Conservation (phyloP, 2,329 filamentous ascomycete genomes). For the Exophiala sideris region DNA sequence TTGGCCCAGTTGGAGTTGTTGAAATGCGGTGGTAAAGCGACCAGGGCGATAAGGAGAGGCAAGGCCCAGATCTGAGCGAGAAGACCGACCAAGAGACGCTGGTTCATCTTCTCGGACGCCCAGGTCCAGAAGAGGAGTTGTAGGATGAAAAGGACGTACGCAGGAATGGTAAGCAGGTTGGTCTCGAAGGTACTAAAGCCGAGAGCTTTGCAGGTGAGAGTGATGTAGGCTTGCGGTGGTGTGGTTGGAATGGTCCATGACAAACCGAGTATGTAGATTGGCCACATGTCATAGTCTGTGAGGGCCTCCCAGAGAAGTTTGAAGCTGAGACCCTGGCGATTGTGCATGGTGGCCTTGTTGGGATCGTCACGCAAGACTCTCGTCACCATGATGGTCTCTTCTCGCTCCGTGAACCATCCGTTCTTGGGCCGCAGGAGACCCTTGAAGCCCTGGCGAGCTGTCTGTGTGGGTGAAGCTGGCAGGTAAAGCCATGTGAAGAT, state of each 20-base stretch:
- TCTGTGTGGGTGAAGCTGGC: slow-evolving; percentile 63
- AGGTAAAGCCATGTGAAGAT: slow-evolving; percentile 58
- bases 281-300: slow-evolving; percentile 61
- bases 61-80: slow-evolving; percentile 58
- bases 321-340: slow-evolving; percentile 54
- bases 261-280: slow-evolving; percentile 53
- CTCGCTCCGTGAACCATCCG: slow-evolving; percentile 59
- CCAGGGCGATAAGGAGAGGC: slow-evolving; percentile 55
- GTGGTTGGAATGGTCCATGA: slow-evolving; percentile 54
- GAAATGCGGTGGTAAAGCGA: slow-evolving; percentile 52
- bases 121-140: slow-evolving; percentile 55
- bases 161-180: slow-evolving; percentile 62
- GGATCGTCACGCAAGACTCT: slow-evolving; percentile 58
- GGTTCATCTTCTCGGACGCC: slow-evolving; percentile 49
- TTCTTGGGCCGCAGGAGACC: slow-evolving; percentile 35
- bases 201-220: slow-evolving; percentile 55
- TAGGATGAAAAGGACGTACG: slow-evolving; percentile 55
- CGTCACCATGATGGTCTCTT: slow-evolving; percentile 61
- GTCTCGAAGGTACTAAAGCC: slow-evolving; percentile 60
- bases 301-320: slow-evolving; percentile 57
- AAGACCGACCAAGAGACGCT: slow-evolving; percentile 46
- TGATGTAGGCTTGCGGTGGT: slow-evolving; percentile 54
- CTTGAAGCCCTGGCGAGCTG: slow-evolving; percentile 57
- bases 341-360: slow-evolving; percentile 59
- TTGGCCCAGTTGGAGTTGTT: slow-evolving; percentile 48